phyloP scores from a whole-genome alignment of 306 rosid species.

The Pyrus communis region DNA sequence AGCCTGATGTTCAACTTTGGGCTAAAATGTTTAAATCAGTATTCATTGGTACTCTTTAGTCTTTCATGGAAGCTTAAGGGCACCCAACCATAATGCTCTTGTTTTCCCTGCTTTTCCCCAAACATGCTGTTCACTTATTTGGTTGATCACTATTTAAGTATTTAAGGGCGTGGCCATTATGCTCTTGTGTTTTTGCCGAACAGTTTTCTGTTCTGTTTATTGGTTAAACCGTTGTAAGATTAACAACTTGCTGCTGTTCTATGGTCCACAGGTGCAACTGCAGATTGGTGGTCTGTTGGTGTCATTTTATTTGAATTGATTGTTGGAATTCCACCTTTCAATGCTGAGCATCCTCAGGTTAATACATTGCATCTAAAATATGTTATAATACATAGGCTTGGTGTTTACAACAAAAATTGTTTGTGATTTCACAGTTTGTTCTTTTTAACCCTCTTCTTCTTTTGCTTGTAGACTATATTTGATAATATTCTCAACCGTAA shows the following conservation, averaged over 20 bases:
- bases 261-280: conserved; percentile 62
- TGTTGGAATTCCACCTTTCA: conserved; percentile 98
- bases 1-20: neutral
- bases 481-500: conserved; percentile 93
- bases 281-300: conserved; percentile 99
- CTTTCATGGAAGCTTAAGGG: neutral
- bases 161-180: neutral
- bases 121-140: neutral
- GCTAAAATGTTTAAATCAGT: neutral
- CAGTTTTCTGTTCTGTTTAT: neutral
- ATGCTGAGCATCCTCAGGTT: conserved; percentile 99
- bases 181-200: neutral
- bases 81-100: neutral
- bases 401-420: neutral
- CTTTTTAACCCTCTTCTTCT: conserved; percentile 2
- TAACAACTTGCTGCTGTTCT: neutral
- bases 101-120: neutral
- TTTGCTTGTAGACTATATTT: conserved; percentile 65
- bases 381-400: neutral
- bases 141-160: neutral
- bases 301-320: conserved; percentile 92
- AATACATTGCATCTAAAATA: conserved; percentile 6
- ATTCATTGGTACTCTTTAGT: neutral
- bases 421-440: conserved; percentile 10
- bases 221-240: neutral